Evolutionary conservation across 768 basidiomycete species (phyloP), one percentile per base, ranked within the genome.

Genomic region (Lentinula boryana): DNA sequence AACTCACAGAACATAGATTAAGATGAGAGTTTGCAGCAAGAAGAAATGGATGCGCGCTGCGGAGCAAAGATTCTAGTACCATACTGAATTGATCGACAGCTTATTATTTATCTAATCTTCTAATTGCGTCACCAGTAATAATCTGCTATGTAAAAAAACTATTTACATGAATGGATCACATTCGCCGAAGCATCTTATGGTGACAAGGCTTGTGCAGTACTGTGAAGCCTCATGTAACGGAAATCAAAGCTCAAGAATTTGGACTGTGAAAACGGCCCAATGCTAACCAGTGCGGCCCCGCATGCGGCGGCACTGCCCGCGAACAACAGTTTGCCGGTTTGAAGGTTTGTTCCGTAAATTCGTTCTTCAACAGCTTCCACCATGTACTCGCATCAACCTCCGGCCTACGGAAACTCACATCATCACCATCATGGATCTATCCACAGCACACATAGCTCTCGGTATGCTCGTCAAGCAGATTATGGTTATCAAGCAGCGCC

Each of bases 401-500:
- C 44, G 27, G 44, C 13, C 7, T 54, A 56, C 32, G 52, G 63
- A 63, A 62, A 62, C 33, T 23, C 60, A 40, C 61, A 56, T 43
- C 63, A 67, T 38, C 65, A 64, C 21, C 62, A 63, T 33, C 56
- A 61, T 27, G 57, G 57, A 21, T 58, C 57, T 12, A 49, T 58
- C n/a, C 57, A 58, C 16, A 58, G 57, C 44, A 40, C 53, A 50
- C 64, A 67, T 41, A 58, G 63, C 23, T 44, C 62, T 43, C 38
- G 55, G 10, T 41, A 40, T 15, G 60, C 64, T 35, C 65, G 64
- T 21, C 63, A 35, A 55, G 32, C 56, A 60, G 55, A 63, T 23
- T 56, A 64, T 27, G 60, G 62, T 35, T 65, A 65, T 46, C 59
- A 63, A 41, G 62, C 63, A 21, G 70, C 69, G 21, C 76, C 84